Base-by-base conservation (phyloP, 768 basidiomycete genomes). In the Neoboletus subvelutipes region DNA sequence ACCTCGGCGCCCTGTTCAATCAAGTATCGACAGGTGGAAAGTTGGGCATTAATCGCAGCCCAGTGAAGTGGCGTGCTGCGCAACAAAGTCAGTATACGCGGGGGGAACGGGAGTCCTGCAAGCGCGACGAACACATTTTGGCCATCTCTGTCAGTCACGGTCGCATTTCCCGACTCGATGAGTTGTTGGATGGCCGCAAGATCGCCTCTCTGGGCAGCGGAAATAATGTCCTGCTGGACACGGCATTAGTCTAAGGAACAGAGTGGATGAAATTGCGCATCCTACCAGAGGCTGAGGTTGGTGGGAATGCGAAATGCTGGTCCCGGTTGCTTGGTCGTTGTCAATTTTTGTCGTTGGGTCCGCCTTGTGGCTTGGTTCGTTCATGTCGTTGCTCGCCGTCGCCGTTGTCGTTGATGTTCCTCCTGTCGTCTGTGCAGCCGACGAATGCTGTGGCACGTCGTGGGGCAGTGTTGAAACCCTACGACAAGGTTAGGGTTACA, bases 31-130 rank as follows among this genome's bases (percentile, higher is more conserved):
- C 94, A 97, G 26, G 90, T 87, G 1, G 85, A 80, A n/a, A 96
- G 77, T 67, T 98, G 94, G 4, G 94, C 94, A 65, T 98, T 98
- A 68, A 98, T 98, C 1, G 95, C 88, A 9, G 97, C 95, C 97
- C 97, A 99, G 69, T 99, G 97, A 2, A 99, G 82, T 2, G 97
- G 89, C 0, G 95, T 96, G 59, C 71, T 72, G 41, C 9, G 49
- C 12, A 34, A 48, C 45, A 50, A 20, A 20, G 26, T 69, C 46
- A 58, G 60, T 41, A 22, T 55, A 26, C 56, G 45, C 13, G 20
- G 20, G 12, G 22, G 49, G 39, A 20, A 29, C n/a, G 18, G 36
- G 34, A 22, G 18, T 49, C 39, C 22, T 28, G 37, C 5, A 55
- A 52, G 33, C 28, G 12, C 24, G 9, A 68, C 71, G 56, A 56